Conservation (phyloP, 306 rosid genomes). For the Dryas drummondii region DNA sequence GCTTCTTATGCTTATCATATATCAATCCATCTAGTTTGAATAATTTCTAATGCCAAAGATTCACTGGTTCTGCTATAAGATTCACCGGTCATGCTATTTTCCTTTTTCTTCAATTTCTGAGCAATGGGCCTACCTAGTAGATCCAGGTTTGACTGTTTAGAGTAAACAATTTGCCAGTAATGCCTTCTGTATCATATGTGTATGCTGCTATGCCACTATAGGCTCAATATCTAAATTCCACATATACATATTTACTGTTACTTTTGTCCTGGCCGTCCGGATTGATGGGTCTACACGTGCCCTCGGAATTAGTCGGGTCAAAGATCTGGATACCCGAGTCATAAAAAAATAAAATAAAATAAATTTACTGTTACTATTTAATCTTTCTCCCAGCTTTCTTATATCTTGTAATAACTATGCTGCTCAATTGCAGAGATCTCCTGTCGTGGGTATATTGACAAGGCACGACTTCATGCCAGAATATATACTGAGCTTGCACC, state of each 20-base stretch:
- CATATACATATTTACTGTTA: neutral
- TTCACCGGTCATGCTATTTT: neutral
- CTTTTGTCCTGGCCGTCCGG: too few relatives aligned
- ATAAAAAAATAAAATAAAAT: too few relatives aligned
- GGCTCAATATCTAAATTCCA: neutral
- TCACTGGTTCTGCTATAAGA: neutral
- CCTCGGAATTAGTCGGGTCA: too few relatives aligned
- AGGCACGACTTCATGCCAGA: constrained; percentile 92
- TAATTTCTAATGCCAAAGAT: neutral
- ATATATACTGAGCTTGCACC: constrained; percentile 71
- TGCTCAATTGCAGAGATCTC: constrained; percentile 62
- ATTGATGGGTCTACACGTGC: too few relatives aligned
- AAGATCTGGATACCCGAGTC: too few relatives aligned
- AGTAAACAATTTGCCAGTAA: neutral
- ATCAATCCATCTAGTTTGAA: neutral
- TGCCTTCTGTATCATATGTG: neutral
- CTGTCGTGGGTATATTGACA: constrained; percentile 78
- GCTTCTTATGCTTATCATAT: neutral
- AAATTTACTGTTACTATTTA: neutral
- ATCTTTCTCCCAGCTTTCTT: neutral
- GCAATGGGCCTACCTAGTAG: neutral
- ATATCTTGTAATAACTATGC: constrained; percentile 4
- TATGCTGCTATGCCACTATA: neutral
- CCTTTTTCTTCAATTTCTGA: neutral
- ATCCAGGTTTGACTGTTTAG: constrained; percentile 7